Percentiles rank a stretch among this genome's conserved stretches.
Conservation (phyloP, 495 filamentous ascomycete species). For the Glarea lozoyensis region DNA sequence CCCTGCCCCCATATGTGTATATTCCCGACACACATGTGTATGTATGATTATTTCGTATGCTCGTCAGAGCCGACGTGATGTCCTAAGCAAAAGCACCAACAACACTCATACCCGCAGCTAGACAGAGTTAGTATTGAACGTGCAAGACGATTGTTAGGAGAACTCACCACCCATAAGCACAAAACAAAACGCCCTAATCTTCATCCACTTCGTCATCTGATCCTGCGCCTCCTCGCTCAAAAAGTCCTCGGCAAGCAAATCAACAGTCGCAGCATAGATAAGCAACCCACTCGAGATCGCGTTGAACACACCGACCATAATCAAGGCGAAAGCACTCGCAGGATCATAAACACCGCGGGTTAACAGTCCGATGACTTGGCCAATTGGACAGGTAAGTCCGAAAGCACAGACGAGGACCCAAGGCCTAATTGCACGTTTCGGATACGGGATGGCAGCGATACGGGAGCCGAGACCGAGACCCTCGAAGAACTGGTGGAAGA, state of each 20-base stretch:
- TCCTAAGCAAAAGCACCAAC: constrained; percentile 45
- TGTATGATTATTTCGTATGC: too few relatives aligned
- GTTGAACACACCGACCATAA: constrained; percentile 62
- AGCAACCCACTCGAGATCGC: constrained; percentile 57
- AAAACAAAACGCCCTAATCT: constrained; percentile 30
- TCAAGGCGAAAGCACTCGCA: constrained; percentile 50
- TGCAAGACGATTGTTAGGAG: not conserved
- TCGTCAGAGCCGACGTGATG: too few relatives aligned
- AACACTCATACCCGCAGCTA: constrained; percentile 49
- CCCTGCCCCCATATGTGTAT: too few relatives aligned
- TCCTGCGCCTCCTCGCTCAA: constrained; percentile 43
- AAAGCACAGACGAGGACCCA: constrained; percentile 59
- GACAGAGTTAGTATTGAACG: not conserved
- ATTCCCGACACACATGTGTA: too few relatives aligned
- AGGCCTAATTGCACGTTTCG: constrained; percentile 39
- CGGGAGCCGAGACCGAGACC: constrained; percentile 58
- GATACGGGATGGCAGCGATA: constrained; percentile 46
- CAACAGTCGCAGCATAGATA: constrained; percentile 53
- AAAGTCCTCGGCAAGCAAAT: constrained; percentile 56
- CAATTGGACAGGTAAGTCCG: constrained; percentile 48
- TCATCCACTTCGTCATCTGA: constrained; percentile 35
- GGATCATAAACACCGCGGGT: constrained; percentile 55
- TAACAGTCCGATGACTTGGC: constrained; percentile 49
- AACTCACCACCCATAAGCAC: constrained; percentile 23
- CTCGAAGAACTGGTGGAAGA: constrained; percentile 66